These are phyloP conservation scores for Bipolaris zeicola DNA, from an alignment of 2,329 filamentous ascomycete genomes.

Conservation along the genomic window DNA sequence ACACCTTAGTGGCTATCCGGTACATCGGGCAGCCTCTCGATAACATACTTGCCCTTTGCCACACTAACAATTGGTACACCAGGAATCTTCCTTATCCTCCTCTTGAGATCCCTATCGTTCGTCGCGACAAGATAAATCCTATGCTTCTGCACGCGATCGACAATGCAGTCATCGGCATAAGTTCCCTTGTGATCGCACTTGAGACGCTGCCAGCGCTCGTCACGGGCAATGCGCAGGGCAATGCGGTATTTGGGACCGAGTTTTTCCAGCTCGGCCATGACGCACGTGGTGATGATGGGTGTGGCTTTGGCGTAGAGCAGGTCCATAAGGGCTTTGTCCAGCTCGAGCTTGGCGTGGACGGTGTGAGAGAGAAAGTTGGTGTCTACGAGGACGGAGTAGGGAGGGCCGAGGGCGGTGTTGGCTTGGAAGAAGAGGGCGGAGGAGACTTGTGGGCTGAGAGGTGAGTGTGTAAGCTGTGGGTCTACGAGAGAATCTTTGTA, in stretches of 20 bases:
- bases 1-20: conserved; percentile 60
- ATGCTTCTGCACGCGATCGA: conserved; percentile 52
- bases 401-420: conserved; percentile 84
- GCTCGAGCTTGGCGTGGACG: conserved; percentile 85
- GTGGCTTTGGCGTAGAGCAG: conserved; percentile 89
- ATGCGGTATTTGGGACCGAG: conserved; percentile 84
- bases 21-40: conserved; percentile 87
- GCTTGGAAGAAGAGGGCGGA: conserved; percentile 58
- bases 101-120: conserved; percentile 68
- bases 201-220: conserved; percentile 84
- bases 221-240: conserved; percentile 81
- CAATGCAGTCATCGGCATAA: conserved; percentile 74
- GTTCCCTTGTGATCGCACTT: conserved; percentile 90
- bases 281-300: conserved; percentile 78
- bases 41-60: conserved; percentile 87
- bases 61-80: conserved; percentile 80
- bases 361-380: conserved; percentile 65
- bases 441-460: conserved; percentile 71
- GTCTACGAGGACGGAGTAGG: conserved; percentile 70
- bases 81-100: conserved; percentile 81
- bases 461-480: conserved; percentile 11
- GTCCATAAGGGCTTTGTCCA: conserved; percentile 91
- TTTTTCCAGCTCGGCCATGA: conserved; percentile 86
- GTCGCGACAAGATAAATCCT: conserved; percentile 54
- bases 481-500: not conserved